Evolutionary conservation across 2,329 filamentous ascomycete genomes (phyloP).

Genomic region (Neopestalotiopsis rosae): DNA sequence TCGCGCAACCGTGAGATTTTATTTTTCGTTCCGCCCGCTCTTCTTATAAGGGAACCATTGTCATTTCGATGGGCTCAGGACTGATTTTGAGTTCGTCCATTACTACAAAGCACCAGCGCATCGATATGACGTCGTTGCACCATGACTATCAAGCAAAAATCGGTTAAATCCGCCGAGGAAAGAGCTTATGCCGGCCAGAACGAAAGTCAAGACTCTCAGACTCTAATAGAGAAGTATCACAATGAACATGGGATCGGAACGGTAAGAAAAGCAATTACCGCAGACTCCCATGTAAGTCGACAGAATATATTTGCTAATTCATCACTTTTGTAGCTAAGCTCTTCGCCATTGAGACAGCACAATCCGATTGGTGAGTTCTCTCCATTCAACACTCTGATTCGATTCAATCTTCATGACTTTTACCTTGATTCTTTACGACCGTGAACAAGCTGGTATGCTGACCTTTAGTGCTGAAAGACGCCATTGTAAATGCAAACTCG

Average conservation of each 20-base stretch:
- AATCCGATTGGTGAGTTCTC: neutral
- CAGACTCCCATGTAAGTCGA: neutral
- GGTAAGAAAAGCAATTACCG: conserved; percentile 28
- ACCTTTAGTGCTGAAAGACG: neutral
- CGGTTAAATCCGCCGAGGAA: conserved; percentile 22
- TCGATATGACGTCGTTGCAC: neutral
- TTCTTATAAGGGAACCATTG: too few species aligned
- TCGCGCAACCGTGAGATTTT: neutral
- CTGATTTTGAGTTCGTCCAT: too few species aligned
- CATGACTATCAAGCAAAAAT: neutral
- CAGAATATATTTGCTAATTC: neutral
- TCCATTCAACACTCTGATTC: neutral
- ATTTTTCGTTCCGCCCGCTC: neutral
- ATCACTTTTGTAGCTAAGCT: neutral
- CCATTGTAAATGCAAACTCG: neutral
- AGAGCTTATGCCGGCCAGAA: conserved; percentile 26
- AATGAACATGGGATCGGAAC: conserved; percentile 32
- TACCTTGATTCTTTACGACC: too few species aligned
- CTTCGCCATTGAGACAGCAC: neutral
- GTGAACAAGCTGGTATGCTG: neutral
- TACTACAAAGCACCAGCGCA: neutral
- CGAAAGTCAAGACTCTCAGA: conserved; percentile 37
- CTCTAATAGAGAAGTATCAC: conserved; percentile 27
- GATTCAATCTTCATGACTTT: neutral
- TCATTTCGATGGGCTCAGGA: too few species aligned